Conservation (phyloP, 2,329 filamentous ascomycete species). For the Aureobasidium pullulans region DNA sequence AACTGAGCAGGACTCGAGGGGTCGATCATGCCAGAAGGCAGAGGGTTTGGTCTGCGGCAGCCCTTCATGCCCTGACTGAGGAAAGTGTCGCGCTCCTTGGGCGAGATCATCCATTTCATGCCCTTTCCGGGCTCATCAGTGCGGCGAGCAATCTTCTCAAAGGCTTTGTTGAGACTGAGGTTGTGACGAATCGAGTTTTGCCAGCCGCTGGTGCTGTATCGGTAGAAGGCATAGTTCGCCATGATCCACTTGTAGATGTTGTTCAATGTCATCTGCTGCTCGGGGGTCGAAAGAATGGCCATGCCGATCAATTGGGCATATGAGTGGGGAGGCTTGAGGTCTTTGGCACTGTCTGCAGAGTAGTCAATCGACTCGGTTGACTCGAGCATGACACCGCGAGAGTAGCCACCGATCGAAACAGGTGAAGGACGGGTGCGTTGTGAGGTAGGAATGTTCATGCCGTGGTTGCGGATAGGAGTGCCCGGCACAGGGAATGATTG, state of each 20-base stretch:
- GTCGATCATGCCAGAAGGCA: conserved; percentile 21
- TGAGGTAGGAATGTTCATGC: conserved; percentile 16
- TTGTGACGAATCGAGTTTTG: conserved; percentile 99
- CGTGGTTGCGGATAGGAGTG: conserved; percentile 27
- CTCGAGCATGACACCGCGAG: conserved; percentile 45
- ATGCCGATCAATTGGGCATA: conserved; percentile 97
- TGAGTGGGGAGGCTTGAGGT: conserved; percentile 91
- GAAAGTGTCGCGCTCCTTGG: conserved; percentile 80
- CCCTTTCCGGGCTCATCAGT: conserved; percentile 96
- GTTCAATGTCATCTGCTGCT: conserved; percentile 82
- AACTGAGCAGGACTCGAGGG: conserved; percentile 31
- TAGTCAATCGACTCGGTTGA: conserved; percentile 59
- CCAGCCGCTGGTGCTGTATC: conserved; percentile 80
- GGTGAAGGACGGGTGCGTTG: conserved; percentile 38
- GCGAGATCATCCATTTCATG: conserved; percentile 96
- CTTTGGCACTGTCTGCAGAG: conserved; percentile 74
- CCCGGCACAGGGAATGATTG: conserved; percentile 29
- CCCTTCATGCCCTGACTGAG: conserved; percentile 55
- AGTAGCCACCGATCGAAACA: conserved; percentile 31
- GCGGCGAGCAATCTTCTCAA: conserved; percentile 84
- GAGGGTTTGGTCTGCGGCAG: conserved; percentile 30
- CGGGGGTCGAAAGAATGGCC: conserved; percentile 78
- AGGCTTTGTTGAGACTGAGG: conserved; percentile 86
- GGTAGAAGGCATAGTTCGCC: conserved; percentile 86
- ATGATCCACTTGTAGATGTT: conserved; percentile 94